Base-by-base conservation (phyloP, 2,329 filamentous ascomycete species). In the Arthrobotrys sinensis region DNA sequence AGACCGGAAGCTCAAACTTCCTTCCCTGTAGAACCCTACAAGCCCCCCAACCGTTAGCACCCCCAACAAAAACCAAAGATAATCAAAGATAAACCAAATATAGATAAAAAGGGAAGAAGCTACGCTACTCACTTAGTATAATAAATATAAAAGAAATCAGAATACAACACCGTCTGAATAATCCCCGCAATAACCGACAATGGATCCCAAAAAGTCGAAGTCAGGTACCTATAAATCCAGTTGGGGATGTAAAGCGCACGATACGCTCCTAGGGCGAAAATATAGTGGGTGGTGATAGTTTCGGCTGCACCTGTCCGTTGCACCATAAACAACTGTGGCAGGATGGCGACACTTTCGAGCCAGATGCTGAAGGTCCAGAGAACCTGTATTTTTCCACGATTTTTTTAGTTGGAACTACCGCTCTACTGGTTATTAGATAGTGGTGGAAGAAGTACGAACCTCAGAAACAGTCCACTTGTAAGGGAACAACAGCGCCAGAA, bases 141-240 rank as follows among this genome's bases (percentile, higher is more conserved):
- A 87, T 99, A 99, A 83, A 99, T 95, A 88, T 94, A 99, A 89
- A 99, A 99, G 87, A 99, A 99, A 86, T 99, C 96, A 80, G 93
- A 97, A 87, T 99, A 99, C 75, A 99, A 88, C 60, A 99, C 86
- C 0, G 96, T 99, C 88, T 99, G 96, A 80, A 98, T 86, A 70
- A 98, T 88, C 11, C 96, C 96, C 2, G 96, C 96, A 80, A 96
- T 83, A 64, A 97, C 91, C 19, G 94, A 92, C 81, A 97, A 96
- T 80, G 91, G 92, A 84, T 98, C 94, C 81, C 91, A 92, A 84
- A 93, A 91, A 53, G 85, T 83, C 85, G 97, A 94, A 64, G 89
- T 88, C 81, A 92, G 89, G 86, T 95, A 98, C 70, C 96, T 89
- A 86, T 93, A 98, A 82, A 98, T 90, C 96, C 96, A 99, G 86